Evolutionary conservation across 2,329 filamentous ascomycete genomes (phyloP), one percentile per base, ranked within the genome.

Genomic region (Pseudogymnoascus sp.): DNA sequence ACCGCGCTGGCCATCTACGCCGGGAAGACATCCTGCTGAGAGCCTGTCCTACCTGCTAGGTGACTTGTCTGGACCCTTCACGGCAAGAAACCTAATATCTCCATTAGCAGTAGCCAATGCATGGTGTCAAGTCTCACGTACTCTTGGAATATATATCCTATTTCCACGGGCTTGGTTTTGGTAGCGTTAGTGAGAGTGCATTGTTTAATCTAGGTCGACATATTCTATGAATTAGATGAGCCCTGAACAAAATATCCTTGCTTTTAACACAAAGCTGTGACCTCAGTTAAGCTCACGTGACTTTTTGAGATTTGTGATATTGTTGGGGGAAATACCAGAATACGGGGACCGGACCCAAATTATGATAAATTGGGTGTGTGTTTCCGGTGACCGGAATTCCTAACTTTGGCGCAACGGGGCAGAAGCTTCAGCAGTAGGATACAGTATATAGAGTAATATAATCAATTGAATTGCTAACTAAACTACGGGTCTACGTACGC

Each of bases 1-100:
- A 54, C 25, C 4, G 48, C 48, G 25, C 25, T 54, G 7, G 48
- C 48, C n/a, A 54, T 54, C 14, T 54, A 54, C 25, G 48, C 48
- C 3, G 48, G 48, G 48, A 54, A 54, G 48, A 54, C 48, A 54
- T 54, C 48, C 48, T 54, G 48, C 48, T 54, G 48, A 54, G 48
- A 54, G 8, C 25, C 14, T 54, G 6, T 54, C 25, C 14, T 54
- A 28, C 8, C 6, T 28, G 4, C 2, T 28, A 54, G 25, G 1
- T 54, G 25, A 16, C 14, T 31, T 31, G 1, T 31, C 8, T 10
- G 6, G 7, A 3, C 4, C 48, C 25, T 54, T 23, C 1, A 31
- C 1, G 25, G 48, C 48, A 54, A 13, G 48, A n/a, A 16, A 31
- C 23, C 8, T 19, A 31, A 7, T n/a, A 48, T 48, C 43, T 25